Percentiles rank a stretch among this genome's conserved stretches.
Evolutionary conservation across 352 stramenopile species (phyloP).

Genomic region (Peronospora farinosa): DNA sequence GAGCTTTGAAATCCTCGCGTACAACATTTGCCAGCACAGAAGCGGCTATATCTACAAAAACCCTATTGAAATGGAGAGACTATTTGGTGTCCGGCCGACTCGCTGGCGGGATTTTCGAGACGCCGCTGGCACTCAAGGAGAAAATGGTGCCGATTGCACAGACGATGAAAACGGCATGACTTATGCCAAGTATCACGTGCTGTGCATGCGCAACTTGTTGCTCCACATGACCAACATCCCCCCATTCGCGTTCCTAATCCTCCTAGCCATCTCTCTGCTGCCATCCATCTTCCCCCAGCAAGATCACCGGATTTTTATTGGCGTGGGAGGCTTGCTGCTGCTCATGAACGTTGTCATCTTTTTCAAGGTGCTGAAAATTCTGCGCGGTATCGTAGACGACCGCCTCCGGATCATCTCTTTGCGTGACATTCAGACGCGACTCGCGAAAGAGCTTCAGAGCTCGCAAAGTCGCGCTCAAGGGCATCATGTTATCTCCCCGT

Average conservation of each 20-base stretch:
- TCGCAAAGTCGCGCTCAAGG: constrained; percentile 7
- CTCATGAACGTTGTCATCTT: constrained; percentile 76
- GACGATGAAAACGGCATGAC: constrained; percentile 38
- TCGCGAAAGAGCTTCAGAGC: constrained; percentile 23
- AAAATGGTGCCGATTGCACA: constrained; percentile 13
- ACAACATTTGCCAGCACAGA: constrained; percentile 85
- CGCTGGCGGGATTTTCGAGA: constrained; percentile 7
- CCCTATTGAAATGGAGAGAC: constrained; percentile 67
- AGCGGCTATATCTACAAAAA: constrained; percentile 89
- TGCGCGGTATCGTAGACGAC: constrained; percentile 80
- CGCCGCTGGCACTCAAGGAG: not conserved
- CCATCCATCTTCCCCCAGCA: constrained; percentile 52
- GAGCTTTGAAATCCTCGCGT: constrained; percentile 82
- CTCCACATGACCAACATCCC: constrained; percentile 79
- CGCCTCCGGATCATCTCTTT: constrained; percentile 63
- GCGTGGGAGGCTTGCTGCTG: constrained; percentile 45
- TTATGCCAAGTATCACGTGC: constrained; percentile 68
- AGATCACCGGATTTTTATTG: constrained; percentile 75
- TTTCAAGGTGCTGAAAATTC: constrained; percentile 77
- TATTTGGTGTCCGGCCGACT: constrained; percentile 51
- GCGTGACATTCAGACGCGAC: constrained; percentile 49
- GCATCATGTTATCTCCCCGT: constrained; percentile 1
- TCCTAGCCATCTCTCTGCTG: constrained; percentile 65
- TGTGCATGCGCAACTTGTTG: constrained; percentile 83
- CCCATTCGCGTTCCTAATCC: constrained; percentile 69